phyloP scores from a whole-genome alignment of 2,329 filamentous ascomycete genomes.

The Pseudocercospora pini-densiflorae region DNA sequence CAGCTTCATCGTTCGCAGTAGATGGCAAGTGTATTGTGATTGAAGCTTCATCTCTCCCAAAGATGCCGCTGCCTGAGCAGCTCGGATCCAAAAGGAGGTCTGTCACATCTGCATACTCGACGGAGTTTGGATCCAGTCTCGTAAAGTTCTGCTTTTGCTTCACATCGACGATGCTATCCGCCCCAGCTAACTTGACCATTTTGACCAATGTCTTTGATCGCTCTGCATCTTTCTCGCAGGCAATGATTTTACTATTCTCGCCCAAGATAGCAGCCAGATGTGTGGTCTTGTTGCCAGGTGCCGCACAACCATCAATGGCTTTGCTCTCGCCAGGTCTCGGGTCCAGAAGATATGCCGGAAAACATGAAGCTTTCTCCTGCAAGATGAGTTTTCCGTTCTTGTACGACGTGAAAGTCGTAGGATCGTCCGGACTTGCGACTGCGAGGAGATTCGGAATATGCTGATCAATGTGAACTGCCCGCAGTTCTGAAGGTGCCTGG shows the following conservation, averaged over 20 bases:
- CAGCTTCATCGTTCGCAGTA: constrained; percentile 20
- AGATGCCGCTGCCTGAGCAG: constrained; percentile 93
- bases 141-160: constrained; percentile 81
- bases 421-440: constrained; percentile 69
- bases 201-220: constrained; percentile 78
- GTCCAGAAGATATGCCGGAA: constrained; percentile 86
- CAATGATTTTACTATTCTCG: constrained; percentile 61
- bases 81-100: constrained; percentile 88
- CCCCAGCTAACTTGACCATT: constrained; percentile 82
- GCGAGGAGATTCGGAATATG: constrained; percentile 85
- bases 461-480: constrained; percentile 71
- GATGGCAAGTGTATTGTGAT: constrained; percentile 66
- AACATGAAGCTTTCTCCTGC: constrained; percentile 97
- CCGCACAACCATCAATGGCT: constrained; percentile 84
- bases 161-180: constrained; percentile 67
- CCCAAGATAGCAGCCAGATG: constrained; percentile 42
- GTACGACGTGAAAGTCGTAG: constrained; percentile 77
- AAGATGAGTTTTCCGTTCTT: constrained; percentile 78
- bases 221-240: constrained; percentile 75
- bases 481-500: constrained; percentile 42
- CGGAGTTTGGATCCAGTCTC: constrained; percentile 67
- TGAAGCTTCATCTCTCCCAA: constrained; percentile 78
- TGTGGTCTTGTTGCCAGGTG: constrained; percentile 97
- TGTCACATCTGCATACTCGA: constrained; percentile 70
- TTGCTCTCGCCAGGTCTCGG: constrained; percentile 59